Conservation (phyloP, 768 basidiomycete genomes). For the Pulveroboletus sp. region DNA sequence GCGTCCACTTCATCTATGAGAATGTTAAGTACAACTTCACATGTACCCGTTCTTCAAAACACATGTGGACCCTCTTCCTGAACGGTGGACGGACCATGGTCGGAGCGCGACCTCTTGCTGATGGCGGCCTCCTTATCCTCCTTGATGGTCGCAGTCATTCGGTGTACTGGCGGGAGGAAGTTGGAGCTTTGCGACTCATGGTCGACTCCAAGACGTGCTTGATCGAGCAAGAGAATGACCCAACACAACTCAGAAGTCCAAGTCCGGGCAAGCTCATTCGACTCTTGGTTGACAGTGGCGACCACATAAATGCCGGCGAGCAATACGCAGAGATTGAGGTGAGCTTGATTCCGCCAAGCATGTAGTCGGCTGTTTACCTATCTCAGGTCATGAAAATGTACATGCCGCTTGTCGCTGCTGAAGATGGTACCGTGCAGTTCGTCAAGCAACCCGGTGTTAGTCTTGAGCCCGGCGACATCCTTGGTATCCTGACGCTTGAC, state of each 20-base stretch:
- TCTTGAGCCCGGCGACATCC: slow-evolving; percentile 93
- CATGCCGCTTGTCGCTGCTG: slow-evolving; percentile 93
- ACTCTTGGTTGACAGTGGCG: slow-evolving; percentile 93
- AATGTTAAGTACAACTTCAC: slow-evolving; percentile 94
- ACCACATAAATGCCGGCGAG: slow-evolving; percentile 94
- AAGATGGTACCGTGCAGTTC: slow-evolving; percentile 91
- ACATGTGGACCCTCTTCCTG: slow-evolving; percentile 90
- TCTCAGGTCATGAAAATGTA: slow-evolving; percentile 97
- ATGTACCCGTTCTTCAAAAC: slow-evolving; percentile 83
- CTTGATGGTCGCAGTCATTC: slow-evolving; percentile 96
- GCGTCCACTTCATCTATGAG: slow-evolving; percentile 97
- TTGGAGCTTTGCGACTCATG: slow-evolving; percentile 87
- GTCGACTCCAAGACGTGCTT: slow-evolving; percentile 97
- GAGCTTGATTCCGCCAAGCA: slow-evolving; percentile 17
- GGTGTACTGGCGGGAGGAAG: slow-evolving; percentile 97
- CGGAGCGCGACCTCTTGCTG: slow-evolving; percentile 87
- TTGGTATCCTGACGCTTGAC: slow-evolving; percentile 94
- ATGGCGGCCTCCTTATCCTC: slow-evolving; percentile 88
- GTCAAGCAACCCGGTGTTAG: slow-evolving; percentile 98
- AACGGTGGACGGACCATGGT: slow-evolving; percentile 93
- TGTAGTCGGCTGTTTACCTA: slow-evolving; percentile 2
- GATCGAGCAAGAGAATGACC: slow-evolving; percentile 99
- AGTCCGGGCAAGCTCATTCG: slow-evolving; percentile 95
- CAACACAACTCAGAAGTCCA: slow-evolving; percentile 93
- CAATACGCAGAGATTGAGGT: slow-evolving; percentile 98